Evolutionary conservation across 305 asterid species (phyloP), one percentile per base, ranked within the genome.

Genomic region (Nicotiana rustica): DNA sequence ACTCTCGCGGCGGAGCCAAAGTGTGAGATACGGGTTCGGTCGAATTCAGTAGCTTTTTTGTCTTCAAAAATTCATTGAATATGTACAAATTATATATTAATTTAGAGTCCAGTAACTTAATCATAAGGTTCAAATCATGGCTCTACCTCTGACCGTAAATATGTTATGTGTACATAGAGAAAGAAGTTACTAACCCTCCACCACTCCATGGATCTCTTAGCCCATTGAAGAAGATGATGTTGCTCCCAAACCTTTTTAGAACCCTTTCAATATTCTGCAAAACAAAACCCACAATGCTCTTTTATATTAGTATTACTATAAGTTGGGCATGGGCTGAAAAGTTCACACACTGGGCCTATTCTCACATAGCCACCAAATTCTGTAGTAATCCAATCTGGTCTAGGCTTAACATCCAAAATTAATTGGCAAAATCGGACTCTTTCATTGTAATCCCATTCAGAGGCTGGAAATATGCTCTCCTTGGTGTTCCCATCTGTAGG

Each of bases 151-250:
- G 2, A 6, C 47, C 15, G 25, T 66, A 7, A 8, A 18, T 59
- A 59, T 17, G 6, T 17, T 15, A 59, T 6, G 3, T 7, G 31
- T 52, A 12, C 1, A 52, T 3, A 52, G 10, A 36, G 4, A 55
- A 6, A 66, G 41, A 52, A 36, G 49, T 5, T 6, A 17, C 59
- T 68, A 80, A 93, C 99, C 99, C 99, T 86, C 96, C 99, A 21
- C 95, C 97, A 75, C 99, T 94, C 98, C 99, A 95, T 10, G 97
- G 98, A 90, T 95, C 99, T 87, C 97, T 91, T 79, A 90, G 81
- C 18, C 99, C 99, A 81, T 95, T 95, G 70, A 94, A 95, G 95
- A 95, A 95, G 81, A 95, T 92, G 62, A 94, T 95, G 61, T 94
- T 95, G 90, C 98, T 94, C 6, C 96, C 98, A 67, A 92, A 95